phyloP scores from a whole-genome alignment of 805 yeast species.

The Metschnikowia baotianmanensis region DNA sequence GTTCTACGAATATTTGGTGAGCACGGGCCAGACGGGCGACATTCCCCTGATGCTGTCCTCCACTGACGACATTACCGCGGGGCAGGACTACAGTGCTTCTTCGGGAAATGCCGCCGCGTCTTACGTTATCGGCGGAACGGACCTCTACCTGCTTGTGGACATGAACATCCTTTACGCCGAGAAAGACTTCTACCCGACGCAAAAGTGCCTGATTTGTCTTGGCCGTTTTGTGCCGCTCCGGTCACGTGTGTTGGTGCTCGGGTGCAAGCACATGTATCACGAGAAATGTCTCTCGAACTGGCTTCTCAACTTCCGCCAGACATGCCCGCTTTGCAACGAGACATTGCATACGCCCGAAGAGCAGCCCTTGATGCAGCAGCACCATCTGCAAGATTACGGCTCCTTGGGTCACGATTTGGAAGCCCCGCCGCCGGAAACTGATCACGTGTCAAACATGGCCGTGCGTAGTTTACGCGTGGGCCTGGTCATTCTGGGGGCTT shows the following conservation, averaged over 20 bases:
- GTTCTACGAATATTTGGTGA: conserved; percentile 30
- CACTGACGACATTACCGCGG: conserved; percentile 11
- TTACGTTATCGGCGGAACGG: conserved; percentile 2
- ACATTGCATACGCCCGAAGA: conserved; percentile 6
- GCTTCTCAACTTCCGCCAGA: conserved; percentile 51
- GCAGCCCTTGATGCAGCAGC: conserved; percentile 5
- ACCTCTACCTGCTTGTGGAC: conserved; percentile 6
- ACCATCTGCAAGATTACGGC: too few relatives aligned
- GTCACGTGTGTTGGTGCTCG: conserved; percentile 49
- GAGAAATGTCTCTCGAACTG: conserved; percentile 57
- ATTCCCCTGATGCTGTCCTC: conserved; percentile 17
- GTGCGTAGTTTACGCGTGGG: conserved; percentile 9
- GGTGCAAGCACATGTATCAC: conserved; percentile 63
- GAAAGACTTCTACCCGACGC: conserved; percentile 26
- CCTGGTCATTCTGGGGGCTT: neutral
- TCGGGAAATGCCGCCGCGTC: neutral
- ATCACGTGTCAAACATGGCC: conserved; percentile 5
- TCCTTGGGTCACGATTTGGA: neutral
- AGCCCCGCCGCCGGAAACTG: neutral
- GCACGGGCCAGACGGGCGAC: conserved; percentile 29
- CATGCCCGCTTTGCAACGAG: conserved; percentile 58
- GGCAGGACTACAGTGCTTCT: too few relatives aligned
- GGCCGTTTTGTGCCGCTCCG: conserved; percentile 49
- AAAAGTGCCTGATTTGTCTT: conserved; percentile 60
- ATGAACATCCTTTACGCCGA: conserved; percentile 10